Base-by-base conservation (phyloP, 768 basidiomycete genomes). In the Russula sp. region DNA sequence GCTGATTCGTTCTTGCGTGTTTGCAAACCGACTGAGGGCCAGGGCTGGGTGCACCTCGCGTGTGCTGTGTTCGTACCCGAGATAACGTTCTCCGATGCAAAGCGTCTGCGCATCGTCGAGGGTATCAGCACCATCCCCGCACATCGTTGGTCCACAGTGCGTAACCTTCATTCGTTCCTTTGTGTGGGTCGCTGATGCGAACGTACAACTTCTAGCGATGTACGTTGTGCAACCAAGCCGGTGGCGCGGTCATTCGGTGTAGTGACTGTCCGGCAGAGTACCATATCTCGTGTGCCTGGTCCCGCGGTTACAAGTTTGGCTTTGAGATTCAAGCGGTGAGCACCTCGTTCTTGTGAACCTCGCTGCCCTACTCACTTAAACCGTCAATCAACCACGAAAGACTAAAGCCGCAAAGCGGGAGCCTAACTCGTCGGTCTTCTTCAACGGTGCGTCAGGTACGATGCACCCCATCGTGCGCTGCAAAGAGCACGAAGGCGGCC, bases 251-350 rank as follows among this genome's bases (percentile, higher is more conserved):
- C 46, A 79, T 95, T 32, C 83, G 85, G 49, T 99, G 97, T 77
- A 82, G 78, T 48, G 93, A 94, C 70, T 98, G 97, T 72, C 74
- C 77, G 18, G 83, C 81, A 57, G 85, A 90, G 68, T 94, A 88
- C 73, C 97, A 99, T 73, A 80, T 87, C 9, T 87, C 92, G 0
- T 99, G 97, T 73, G 97, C 93, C 22, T 98, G 92, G 91, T 83
- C 80, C 59, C 79, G 85, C 46, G 89, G 89, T 0, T 85, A 89
- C 77, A 88, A 80, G 68, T 94, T 98, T 69, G 94, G 92, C 32
- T 97, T 99, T 74, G 95, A 98, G 77, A 84, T 98, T 46, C 88
- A 89, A 70, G 82, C 88, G 40, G 93, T 90, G 68, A 72, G 88
- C 76, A 1, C n/a, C 20, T 62, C 56, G 68, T 50, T 13, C 61